A percentile compares a stretch with the other conserved stretches of the same genome.
These are phyloP conservation scores for Tribonema minus DNA, from an alignment of 108 stramenopile species.

Conservation along the genomic window DNA sequence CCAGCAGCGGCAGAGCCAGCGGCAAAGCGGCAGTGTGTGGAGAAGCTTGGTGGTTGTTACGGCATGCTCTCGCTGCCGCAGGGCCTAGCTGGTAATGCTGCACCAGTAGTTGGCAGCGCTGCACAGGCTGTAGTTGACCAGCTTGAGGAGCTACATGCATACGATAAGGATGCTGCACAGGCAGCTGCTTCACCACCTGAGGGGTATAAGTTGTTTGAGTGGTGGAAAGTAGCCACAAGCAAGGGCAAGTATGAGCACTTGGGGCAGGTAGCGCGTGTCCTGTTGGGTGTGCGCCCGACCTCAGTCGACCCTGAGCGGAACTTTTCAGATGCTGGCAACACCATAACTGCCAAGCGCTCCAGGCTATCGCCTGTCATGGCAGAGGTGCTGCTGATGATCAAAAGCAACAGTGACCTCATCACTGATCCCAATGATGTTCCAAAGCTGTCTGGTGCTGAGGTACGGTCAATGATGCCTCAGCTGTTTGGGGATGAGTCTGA, in stretches of 20 bases:
- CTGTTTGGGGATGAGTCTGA: too few relatives aligned
- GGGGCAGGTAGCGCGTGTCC: not conserved
- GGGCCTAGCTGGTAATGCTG: too few relatives aligned
- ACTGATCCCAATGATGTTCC: not conserved
- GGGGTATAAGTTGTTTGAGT: not conserved
- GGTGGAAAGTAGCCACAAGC: not conserved
- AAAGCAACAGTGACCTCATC: not conserved
- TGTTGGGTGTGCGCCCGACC: not conserved
- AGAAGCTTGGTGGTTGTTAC: too few relatives aligned
- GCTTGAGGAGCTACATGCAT: not conserved
- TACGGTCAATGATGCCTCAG: too few relatives aligned
- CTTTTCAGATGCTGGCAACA: not conserved
- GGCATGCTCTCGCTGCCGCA: too few relatives aligned
- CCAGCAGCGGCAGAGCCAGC: too few relatives aligned
- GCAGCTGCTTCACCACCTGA: not conserved
- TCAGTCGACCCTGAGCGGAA: not conserved
- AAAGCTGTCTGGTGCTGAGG: too few relatives aligned
- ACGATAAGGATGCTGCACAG: not conserved
- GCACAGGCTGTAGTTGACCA: not conserved
- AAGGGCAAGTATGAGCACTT: not conserved
- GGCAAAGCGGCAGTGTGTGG: too few relatives aligned
- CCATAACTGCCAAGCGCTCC: not conserved
- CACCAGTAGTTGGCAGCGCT: not conserved
- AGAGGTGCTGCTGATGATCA: not conserved
- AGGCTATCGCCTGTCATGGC: not conserved